These are phyloP conservation scores for Dichomitus squalens DNA, from an alignment of 1,284 basidiomycete species.

Conservation along the genomic window DNA sequence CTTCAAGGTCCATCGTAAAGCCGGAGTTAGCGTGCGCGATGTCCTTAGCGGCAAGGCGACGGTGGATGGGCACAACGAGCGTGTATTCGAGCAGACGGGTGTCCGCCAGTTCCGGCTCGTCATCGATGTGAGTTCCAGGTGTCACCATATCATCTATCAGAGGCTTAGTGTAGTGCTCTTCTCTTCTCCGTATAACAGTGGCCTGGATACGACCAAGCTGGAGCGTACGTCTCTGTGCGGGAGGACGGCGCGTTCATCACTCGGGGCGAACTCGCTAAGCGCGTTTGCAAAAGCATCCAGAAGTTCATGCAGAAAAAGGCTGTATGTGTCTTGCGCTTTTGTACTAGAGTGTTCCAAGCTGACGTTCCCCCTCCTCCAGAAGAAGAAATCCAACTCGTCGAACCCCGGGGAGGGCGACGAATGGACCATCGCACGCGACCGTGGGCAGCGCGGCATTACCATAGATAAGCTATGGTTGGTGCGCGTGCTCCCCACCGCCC, in stretches of 20 bases:
- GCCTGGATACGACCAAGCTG: slow-evolving; percentile 22
- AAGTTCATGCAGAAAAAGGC: slow-evolving; percentile 6
- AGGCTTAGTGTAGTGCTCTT: neutral
- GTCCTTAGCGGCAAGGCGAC: slow-evolving; percentile 10
- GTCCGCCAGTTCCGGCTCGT: slow-evolving; percentile 23
- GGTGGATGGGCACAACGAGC: slow-evolving; percentile 16
- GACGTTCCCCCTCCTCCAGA: neutral
- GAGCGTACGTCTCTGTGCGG: slow-evolving; percentile 21
- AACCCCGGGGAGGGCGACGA: neutral
- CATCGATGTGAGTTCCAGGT: slow-evolving; percentile 17
- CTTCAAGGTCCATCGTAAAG: slow-evolving; percentile 13
- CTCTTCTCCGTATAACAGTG: slow-evolving; percentile 12
- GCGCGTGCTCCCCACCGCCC: slow-evolving; percentile 14
- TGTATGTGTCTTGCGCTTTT: neutral
- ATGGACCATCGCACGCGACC: slow-evolving; percentile 12
- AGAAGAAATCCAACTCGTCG: neutral
- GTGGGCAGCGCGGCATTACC: slow-evolving; percentile 11
- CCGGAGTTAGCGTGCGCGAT: slow-evolving; percentile 22
- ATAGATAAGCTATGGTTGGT: slow-evolving; percentile 24
- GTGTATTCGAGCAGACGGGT: slow-evolving; percentile 16
- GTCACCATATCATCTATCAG: neutral
- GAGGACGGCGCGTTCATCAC: slow-evolving; percentile 16
- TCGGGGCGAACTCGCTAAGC: slow-evolving; percentile 17
- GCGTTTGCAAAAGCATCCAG: slow-evolving; percentile 13
- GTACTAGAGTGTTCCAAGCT: neutral